Evolutionary conservation across 805 yeast species (phyloP).

Genomic region (Spathaspora sp.): DNA sequence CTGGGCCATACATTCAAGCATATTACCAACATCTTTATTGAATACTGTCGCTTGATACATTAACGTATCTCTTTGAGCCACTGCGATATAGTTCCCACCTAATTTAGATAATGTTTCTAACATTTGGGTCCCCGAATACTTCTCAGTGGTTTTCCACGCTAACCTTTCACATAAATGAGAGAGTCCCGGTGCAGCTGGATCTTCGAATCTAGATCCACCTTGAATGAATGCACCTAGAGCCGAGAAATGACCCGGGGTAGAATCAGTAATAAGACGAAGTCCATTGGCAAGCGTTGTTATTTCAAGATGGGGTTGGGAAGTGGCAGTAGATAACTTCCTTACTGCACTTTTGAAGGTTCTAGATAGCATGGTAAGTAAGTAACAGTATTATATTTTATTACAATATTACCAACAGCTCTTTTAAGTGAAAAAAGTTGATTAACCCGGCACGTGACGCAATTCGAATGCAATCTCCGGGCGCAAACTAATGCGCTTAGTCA

Average conservation of each 20-base stretch:
- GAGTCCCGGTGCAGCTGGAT: constrained; percentile 55
- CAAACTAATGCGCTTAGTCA: too few species aligned
- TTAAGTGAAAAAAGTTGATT: too few species aligned
- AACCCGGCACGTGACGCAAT: too few species aligned
- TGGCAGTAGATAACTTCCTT: background rate
- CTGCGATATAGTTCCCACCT: constrained; percentile 94
- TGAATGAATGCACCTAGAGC: constrained; percentile 86
- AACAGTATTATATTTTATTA: too few species aligned
- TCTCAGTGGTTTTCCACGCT: constrained; percentile 72
- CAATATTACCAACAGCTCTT: too few species aligned
- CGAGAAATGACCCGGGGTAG: constrained; percentile 85
- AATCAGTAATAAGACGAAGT: constrained; percentile 75
- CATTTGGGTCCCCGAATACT: constrained; percentile 63
- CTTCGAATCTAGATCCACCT: constrained; percentile 88
- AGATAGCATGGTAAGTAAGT: background rate
- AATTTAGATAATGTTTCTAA: constrained; percentile 68
- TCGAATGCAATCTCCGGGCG: too few species aligned
- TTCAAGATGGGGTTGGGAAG: constrained; percentile 15
- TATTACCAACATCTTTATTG: constrained; percentile 74
- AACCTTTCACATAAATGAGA: constrained; percentile 83
- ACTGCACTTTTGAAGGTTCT: background rate
- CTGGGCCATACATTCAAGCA: constrained; percentile 74
- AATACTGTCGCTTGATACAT: constrained; percentile 94
- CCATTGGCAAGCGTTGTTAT: constrained; percentile 63
- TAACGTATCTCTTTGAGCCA: constrained; percentile 86